Percentiles rank a stretch among this genome's conserved stretches.
These are phyloP conservation scores for Ophiocordyceps camponoti-leonardi DNA, from an alignment of 2,329 filamentous ascomycete species.

Conservation along the genomic window DNA sequence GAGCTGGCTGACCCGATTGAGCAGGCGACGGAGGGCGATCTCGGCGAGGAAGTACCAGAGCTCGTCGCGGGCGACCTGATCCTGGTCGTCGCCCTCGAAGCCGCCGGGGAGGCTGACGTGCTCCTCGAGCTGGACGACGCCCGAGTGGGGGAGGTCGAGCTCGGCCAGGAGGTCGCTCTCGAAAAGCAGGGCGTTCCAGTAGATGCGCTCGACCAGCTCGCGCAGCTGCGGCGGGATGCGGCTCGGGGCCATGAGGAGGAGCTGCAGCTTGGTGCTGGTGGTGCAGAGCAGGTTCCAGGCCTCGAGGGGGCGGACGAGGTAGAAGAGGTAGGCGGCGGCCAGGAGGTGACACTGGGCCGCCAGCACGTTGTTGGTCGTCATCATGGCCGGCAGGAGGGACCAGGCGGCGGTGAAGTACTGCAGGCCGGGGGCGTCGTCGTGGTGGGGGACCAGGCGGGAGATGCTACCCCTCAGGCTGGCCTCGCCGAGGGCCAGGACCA, in stretches of 20 bases:
- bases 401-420: conserved; percentile 70
- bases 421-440: conserved; percentile 57
- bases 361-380: conserved; percentile 63
- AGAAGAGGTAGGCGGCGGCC: conserved; percentile 68
- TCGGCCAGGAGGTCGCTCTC: conserved; percentile 69
- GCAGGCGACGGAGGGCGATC: conserved; percentile 58
- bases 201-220: conserved; percentile 61
- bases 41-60: conserved; percentile 78
- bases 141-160: conserved; percentile 65
- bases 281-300: conserved; percentile 69
- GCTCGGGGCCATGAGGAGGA: conserved; percentile 57
- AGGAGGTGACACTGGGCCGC: conserved; percentile 68
- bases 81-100: conserved; percentile 54
- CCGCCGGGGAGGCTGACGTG: conserved; percentile 61
- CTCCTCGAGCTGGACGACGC: conserved; percentile 69
- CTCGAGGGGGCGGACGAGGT: conserved; percentile 65
- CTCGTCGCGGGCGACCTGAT: conserved; percentile 51
- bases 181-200: conserved; percentile 70
- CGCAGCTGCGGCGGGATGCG: conserved; percentile 53
- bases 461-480: conserved; percentile 63
- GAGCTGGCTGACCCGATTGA: conserved; percentile 65
- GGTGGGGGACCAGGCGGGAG: conserved; percentile 47
- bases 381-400: conserved; percentile 58
- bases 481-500: conserved; percentile 62
- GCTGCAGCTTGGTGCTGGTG: conserved; percentile 65